These are phyloP conservation scores for Fusarium keratoplasticum DNA, from an alignment of 2,329 filamentous ascomycete genomes.

Conservation along the genomic window DNA sequence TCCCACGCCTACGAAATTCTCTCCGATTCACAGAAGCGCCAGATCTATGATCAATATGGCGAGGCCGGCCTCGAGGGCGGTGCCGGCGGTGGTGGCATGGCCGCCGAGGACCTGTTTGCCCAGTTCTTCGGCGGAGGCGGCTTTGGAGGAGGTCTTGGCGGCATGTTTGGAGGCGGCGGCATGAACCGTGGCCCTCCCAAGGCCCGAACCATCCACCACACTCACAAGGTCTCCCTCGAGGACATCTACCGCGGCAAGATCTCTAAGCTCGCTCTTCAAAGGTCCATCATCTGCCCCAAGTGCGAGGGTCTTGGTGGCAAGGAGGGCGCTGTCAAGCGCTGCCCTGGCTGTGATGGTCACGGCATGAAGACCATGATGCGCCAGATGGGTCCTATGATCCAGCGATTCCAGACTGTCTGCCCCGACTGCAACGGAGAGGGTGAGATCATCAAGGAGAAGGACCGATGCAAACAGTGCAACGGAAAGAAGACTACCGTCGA, in stretches of 20 bases:
- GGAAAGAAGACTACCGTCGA: constrained; percentile 99
- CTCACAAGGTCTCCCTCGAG: constrained; percentile 97
- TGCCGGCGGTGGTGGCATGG: constrained; percentile 84
- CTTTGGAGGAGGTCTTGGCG: constrained; percentile 66
- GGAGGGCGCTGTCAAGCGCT: constrained; percentile 96
- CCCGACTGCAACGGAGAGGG: constrained; percentile 98
- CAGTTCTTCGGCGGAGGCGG: constrained; percentile 89
- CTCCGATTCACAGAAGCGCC: constrained; percentile 90
- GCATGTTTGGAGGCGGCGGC: constrained; percentile 76
- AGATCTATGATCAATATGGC: constrained; percentile 96
- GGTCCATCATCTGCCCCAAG: constrained; percentile 95
- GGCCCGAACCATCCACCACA: constrained; percentile 96
- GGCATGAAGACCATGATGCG: constrained; percentile 99
- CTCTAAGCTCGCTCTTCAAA: constrained; percentile 96
- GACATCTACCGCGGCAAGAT: constrained; percentile 98
- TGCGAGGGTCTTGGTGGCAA: constrained; percentile 96
- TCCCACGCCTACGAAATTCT: constrained; percentile 96
- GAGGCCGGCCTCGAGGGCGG: constrained; percentile 96
- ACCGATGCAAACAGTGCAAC: constrained; percentile 94
- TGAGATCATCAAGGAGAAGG: constrained; percentile 95
- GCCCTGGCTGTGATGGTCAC: constrained; percentile 87
- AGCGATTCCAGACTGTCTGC: constrained; percentile 99
- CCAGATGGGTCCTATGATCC: constrained; percentile 99
- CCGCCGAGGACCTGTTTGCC: constrained; percentile 93
- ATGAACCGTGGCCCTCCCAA: constrained; percentile 85